Base-by-base conservation (phyloP, 208 protist genomes). In the Trypanosoma mega region DNA sequence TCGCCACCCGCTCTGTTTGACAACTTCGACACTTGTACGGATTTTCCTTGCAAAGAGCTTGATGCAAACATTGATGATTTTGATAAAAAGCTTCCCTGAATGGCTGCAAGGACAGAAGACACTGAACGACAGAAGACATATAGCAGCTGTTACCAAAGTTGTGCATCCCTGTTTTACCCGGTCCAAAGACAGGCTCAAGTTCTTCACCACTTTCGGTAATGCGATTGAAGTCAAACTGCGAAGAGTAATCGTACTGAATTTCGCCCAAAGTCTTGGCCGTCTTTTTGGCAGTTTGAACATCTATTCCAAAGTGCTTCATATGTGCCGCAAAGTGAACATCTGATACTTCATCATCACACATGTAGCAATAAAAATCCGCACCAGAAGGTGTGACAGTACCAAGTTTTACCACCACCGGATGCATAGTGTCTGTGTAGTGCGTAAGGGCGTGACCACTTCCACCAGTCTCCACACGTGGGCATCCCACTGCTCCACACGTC, bases 101-200 rank as follows among this genome's bases (percentile, higher is more conserved):
- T 0, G 78, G 61, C 3, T 68, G 26, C 16, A 98, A 30, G 2
- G 82, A 65, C 31, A 98, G 85, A 29, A 99, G 72, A 46, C 89
- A 84, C 82, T 99, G 98, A 71, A 99, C 36, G 0, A 97, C 85
- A 12, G 93, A 97, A n/a, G 89, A 78, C 53, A 99, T 86, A 78
- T 99, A 99, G 80, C 97, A 99, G 46, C 78, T 98, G 72, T 99
- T 99, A 41, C 98, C 98, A 39, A 99, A 85, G 81, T 99, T 99
- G 34, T 76, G 53, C 45, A 99, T 94, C 20, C 92, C 92, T 2
- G 91, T 97, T 63, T 78, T 83, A 1, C 97, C 97, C 6, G 97
- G 90, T 0, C 98, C 98, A 72, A 84, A 98, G 0, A 94, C 71
- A 30, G 90, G 87, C 31, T 77, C 64, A 39, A 99, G 76, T 8